A percentile compares a stretch with the other conserved stretches of the same genome.
These are phyloP conservation scores for Phialocephala sp. DNA, from an alignment of 2,329 filamentous ascomycete species.

Conservation along the genomic window DNA sequence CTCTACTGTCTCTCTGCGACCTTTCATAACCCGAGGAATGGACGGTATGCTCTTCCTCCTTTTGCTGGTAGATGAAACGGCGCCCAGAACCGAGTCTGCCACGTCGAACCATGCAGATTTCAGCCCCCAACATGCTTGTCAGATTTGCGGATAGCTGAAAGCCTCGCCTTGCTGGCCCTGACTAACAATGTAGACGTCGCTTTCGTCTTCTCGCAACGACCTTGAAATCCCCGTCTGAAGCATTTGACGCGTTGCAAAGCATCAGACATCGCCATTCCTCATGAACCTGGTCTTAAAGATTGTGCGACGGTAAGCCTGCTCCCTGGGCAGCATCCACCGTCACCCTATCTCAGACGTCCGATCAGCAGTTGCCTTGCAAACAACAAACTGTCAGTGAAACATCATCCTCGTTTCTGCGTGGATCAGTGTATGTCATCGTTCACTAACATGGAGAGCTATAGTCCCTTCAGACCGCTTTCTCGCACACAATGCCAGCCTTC, in stretches of 20 bases:
- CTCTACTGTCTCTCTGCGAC: background rate
- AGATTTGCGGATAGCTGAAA: conserved; percentile 19
- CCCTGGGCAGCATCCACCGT: conserved; percentile 9
- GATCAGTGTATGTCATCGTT: conserved; percentile 11
- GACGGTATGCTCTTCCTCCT: background rate
- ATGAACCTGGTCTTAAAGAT: conserved; percentile 20
- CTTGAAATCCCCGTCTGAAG: background rate
- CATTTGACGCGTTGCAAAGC: background rate
- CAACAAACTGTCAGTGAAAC: conserved; percentile 18
- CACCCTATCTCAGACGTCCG: conserved; percentile 15
- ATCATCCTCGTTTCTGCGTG: conserved; percentile 18
- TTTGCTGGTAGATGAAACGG: conserved; percentile 8
- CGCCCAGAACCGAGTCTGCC: conserved; percentile 1
- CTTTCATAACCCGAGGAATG: background rate
- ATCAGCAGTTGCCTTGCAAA: conserved; percentile 15
- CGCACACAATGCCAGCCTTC: conserved; percentile 26
- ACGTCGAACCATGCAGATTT: background rate
- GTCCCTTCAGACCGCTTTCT: conserved; percentile 24
- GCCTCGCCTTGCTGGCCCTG: conserved; percentile 10
- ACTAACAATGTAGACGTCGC: background rate
- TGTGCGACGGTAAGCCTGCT: conserved; percentile 14
- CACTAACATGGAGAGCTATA: conserved; percentile 18
- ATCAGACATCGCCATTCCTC: conserved; percentile 1
- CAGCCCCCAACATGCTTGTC: conserved; percentile 19
- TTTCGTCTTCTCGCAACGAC: conserved; percentile 4